Base-by-base conservation (phyloP, 139 green algal species). In the Closterium sp. region DNA sequence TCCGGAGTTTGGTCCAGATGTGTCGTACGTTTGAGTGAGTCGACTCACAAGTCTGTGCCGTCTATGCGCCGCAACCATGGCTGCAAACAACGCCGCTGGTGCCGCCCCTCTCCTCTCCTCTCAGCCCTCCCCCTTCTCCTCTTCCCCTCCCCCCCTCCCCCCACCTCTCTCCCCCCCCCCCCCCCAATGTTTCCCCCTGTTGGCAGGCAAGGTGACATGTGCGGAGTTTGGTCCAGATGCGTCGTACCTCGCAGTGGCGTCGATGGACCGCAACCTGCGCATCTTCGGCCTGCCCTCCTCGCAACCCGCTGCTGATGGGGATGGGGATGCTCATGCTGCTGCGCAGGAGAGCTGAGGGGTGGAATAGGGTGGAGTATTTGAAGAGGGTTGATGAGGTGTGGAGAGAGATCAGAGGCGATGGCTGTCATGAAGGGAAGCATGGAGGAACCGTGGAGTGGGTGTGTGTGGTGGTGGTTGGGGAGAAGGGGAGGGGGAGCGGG, bases 1-100 rank as follows among this genome's bases (percentile, higher is more conserved):
- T 93, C 25, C 81, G n/a, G 88, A 93, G 66, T 94, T 94, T 87
- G 91, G 91, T 23, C 89, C 76, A 9, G 89, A 94, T 92, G 91
- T 69, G 2, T 81, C 28, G 8, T 94, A 93, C 31, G 6, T 94
- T 4, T 89, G 89, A n/a, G 89, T 94, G 21, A n/a, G n/a, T n/a
- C n/a, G n/a, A n/a, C n/a, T n/a, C n/a, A n/a, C n/a, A n/a, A n/a
- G n/a, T n/a, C n/a, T n/a, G n/a, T n/a, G n/a, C n/a, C n/a, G n/a
- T n/a, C n/a, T n/a, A n/a, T n/a, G n/a, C n/a, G n/a, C n/a, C n/a
- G n/a, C n/a, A n/a, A n/a, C n/a, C n/a, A n/a, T n/a, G n/a, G n/a
- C n/a, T n/a, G n/a, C n/a, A n/a, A n/a, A n/a, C n/a, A n/a, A n/a
- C n/a, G n/a, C n/a, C n/a, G n/a, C n/a, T n/a, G n/a, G n/a, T n/a